Percentiles rank a stretch among this genome's conserved stretches.
Evolutionary conservation across 768 basidiomycete genomes (phyloP).

Genomic region (Leccinum imitatum): DNA sequence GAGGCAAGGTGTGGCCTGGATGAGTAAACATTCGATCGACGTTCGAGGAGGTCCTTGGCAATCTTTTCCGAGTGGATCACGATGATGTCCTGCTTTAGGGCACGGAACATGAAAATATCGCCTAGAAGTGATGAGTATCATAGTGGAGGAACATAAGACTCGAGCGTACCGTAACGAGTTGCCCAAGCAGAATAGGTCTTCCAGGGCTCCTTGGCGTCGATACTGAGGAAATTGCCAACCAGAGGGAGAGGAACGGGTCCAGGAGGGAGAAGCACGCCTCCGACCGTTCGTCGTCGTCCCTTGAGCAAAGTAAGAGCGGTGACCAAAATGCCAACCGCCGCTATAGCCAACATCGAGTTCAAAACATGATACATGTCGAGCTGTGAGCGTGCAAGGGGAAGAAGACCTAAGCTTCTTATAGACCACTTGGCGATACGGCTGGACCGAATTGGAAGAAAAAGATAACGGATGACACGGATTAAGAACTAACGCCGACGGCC

Average conservation of each 20-base stretch:
- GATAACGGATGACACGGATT: not conserved
- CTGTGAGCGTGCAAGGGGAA: not conserved
- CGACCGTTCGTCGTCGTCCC: not conserved
- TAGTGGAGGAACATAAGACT: not conserved
- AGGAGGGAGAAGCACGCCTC: slow-evolving; percentile 13
- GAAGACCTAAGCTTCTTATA: not conserved
- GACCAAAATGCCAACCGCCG: not conserved
- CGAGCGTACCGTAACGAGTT: slow-evolving; percentile 15
- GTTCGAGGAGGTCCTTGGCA: slow-evolving; percentile 30
- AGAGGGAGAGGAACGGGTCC: slow-evolving; percentile 23
- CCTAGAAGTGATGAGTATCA: slow-evolving; percentile 6
- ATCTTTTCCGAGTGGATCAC: slow-evolving; percentile 27
- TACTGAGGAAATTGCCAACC: slow-evolving; percentile 18
- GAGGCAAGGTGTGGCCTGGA: slow-evolving; percentile 23
- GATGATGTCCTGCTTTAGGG: slow-evolving; percentile 23
- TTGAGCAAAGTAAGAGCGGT: not conserved
- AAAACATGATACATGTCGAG: slow-evolving; percentile 1
- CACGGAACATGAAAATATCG: slow-evolving; percentile 21
- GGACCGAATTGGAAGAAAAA: not conserved
- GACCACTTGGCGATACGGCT: not conserved
- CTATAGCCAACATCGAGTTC: not conserved
- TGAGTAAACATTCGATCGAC: slow-evolving; percentile 28
- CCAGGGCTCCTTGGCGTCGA: slow-evolving; percentile 22
- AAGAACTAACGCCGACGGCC: not conserved
- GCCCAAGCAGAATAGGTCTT: slow-evolving; percentile 20